Conservation (phyloP, 306 rosid species). For the Luffa acutangula region DNA sequence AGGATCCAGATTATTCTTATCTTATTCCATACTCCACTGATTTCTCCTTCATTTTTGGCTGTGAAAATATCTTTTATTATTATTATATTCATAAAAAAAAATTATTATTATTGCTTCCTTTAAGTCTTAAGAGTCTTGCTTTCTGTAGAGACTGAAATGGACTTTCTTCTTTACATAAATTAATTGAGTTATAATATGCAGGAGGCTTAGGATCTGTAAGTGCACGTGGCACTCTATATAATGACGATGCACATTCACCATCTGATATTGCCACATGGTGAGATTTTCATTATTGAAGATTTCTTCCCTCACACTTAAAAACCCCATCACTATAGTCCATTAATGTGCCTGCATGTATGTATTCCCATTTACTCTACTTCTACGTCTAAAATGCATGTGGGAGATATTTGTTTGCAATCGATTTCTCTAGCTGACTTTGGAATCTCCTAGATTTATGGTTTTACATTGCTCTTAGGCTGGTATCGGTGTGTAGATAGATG, state of each 20-base stretch:
- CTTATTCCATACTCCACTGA: not conserved
- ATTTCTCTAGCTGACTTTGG: not conserved
- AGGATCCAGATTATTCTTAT: not conserved
- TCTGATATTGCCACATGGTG: slow-evolving; percentile 60
- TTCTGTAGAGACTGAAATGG: not conserved
- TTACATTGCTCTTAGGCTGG: not conserved
- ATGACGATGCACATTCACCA: slow-evolving; percentile 31
- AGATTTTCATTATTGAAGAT: slow-evolving; percentile 18
- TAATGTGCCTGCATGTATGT: not conserved
- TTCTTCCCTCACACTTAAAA: not conserved
- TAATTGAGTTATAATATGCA: slow-evolving; percentile 20
- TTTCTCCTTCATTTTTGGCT: not conserved
- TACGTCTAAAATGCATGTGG: not conserved
- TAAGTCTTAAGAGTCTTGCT: no score
- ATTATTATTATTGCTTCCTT: not conserved
- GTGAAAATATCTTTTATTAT: not conserved
- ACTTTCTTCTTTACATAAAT: not conserved
- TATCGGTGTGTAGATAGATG: not conserved
- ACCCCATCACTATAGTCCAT: not conserved
- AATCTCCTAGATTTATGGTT: not conserved
- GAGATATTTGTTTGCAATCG: not conserved
- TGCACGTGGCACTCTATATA: slow-evolving; percentile 56
- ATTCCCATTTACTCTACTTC: not conserved
- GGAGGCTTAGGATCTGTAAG: slow-evolving; percentile 90
- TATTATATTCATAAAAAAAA: no score